phyloP scores from a whole-genome alignment of 371 early-diverging fungal species.

The Aphelidium insulamus region DNA sequence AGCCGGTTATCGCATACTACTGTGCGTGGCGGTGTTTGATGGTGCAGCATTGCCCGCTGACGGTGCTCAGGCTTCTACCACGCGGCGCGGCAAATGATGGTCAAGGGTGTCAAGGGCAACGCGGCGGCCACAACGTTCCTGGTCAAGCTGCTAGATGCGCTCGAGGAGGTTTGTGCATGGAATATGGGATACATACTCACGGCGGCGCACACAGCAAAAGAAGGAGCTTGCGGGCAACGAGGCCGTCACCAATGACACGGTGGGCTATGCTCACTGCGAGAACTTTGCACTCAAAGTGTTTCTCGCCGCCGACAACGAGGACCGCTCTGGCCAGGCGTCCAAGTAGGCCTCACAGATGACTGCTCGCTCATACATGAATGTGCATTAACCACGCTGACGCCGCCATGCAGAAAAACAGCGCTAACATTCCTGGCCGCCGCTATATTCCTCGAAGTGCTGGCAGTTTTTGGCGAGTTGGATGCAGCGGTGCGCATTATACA shows the following conservation, averaged over 20 bases:
- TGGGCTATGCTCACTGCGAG: slow-evolving; percentile 61
- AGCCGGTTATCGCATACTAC: slow-evolving; percentile 76
- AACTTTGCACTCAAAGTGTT: slow-evolving; percentile 82
- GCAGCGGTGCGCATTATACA: slow-evolving; percentile 18
- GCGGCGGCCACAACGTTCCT: slow-evolving; percentile 41
- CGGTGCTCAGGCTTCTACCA: slow-evolving; percentile 49
- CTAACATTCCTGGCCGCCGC: slow-evolving; percentile 64
- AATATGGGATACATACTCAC: background rate
- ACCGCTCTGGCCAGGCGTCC: slow-evolving; percentile 44
- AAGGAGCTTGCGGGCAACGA: slow-evolving; percentile 30
- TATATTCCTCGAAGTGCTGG: slow-evolving; percentile 54
- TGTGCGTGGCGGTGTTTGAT: slow-evolving; percentile 22
- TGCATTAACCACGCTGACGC: background rate
- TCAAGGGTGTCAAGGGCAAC: slow-evolving; percentile 24
- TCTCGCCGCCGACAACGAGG: slow-evolving; percentile 73
- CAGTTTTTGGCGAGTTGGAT: slow-evolving; percentile 54
- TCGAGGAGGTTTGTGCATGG: slow-evolving; percentile 40
- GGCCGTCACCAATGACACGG: slow-evolving; percentile 48
- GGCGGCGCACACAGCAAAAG: slow-evolving; percentile 39
- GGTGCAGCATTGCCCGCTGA: background rate
- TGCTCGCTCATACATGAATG: background rate
- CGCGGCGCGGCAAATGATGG: slow-evolving; percentile 59
- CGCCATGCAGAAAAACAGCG: slow-evolving; percentile 32
- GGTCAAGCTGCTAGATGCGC: slow-evolving; percentile 33
- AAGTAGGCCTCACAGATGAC: slow-evolving; percentile 24